Conservation (phyloP, 176 grass and related monocot genomes). For the Oryza officinalis region DNA sequence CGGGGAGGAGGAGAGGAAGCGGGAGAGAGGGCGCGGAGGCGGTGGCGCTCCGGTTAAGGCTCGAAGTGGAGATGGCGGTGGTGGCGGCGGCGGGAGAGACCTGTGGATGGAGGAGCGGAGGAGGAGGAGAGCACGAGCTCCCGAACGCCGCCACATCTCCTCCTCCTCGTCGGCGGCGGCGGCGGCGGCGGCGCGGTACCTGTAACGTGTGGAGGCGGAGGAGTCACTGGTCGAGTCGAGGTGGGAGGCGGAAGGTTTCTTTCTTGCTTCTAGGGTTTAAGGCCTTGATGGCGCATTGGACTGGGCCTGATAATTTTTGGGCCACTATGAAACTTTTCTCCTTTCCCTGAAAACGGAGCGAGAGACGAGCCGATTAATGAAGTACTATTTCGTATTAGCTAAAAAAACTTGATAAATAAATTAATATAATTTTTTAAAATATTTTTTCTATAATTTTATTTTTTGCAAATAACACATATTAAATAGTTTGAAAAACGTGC, state of each 20-base stretch:
- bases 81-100: constrained; percentile 16
- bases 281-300: background rate
- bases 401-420: too few relatives aligned
- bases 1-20: constrained; percentile 58
- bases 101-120: constrained; percentile 49
- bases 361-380: too few relatives aligned
- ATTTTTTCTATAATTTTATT: too few relatives aligned
- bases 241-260: background rate
- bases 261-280: constrained; percentile 35
- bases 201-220: background rate
- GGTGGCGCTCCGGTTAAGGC: background rate
- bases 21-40: constrained; percentile 40
- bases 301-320: background rate
- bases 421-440: too few relatives aligned
- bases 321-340: background rate
- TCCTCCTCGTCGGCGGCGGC: background rate
- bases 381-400: too few relatives aligned
- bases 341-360: background rate
- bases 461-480: too few relatives aligned
- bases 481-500: too few relatives aligned
- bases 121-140: constrained; percentile 64
- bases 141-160: constrained; percentile 72
- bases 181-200: background rate
- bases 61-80: constrained; percentile 13
- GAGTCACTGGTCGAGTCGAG: background rate